Conservation (phyloP, 2,329 filamentous ascomycete genomes). For the Cladosporium oxysporum region DNA sequence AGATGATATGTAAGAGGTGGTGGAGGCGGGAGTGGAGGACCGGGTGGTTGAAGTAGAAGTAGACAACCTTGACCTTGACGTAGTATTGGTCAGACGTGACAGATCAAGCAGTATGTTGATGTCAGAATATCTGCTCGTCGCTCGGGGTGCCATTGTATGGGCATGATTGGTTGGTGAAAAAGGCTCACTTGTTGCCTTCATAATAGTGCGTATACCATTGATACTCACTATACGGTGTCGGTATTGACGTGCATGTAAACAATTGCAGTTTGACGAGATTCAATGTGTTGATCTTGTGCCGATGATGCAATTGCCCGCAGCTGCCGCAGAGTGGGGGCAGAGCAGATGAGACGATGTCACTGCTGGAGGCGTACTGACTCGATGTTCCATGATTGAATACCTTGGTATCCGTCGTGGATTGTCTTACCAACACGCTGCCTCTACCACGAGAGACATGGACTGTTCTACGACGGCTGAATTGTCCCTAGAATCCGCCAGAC, state of each 20-base stretch:
- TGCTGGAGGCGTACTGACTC: neutral
- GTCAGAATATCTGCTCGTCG: neutral
- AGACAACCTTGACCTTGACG: conserved; percentile 5
- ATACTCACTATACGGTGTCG: neutral
- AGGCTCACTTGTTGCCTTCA: neutral
- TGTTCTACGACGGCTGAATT: too few relatives aligned
- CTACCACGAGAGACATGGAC: too few relatives aligned
- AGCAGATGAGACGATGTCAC: too few relatives aligned
- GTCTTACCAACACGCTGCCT: neutral
- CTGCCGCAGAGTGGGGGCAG: neutral
- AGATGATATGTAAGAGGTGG: neutral
- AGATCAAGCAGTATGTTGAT: neutral
- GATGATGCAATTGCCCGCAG: neutral
- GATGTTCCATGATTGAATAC: neutral
- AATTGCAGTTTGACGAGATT: neutral
- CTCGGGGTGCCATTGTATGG: neutral
- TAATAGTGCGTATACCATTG: neutral
- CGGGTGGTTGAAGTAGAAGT: neutral
- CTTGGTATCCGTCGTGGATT: neutral
- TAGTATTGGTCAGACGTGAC: conserved; percentile 2
- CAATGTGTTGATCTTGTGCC: neutral
- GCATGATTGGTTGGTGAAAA: neutral
- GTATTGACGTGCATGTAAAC: neutral
- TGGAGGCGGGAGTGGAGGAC: neutral
- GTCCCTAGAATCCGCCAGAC: too few relatives aligned